These are phyloP conservation scores for Limonium bicolor DNA, from an alignment of 148 eudicot genomes.

Conservation along the genomic window DNA sequence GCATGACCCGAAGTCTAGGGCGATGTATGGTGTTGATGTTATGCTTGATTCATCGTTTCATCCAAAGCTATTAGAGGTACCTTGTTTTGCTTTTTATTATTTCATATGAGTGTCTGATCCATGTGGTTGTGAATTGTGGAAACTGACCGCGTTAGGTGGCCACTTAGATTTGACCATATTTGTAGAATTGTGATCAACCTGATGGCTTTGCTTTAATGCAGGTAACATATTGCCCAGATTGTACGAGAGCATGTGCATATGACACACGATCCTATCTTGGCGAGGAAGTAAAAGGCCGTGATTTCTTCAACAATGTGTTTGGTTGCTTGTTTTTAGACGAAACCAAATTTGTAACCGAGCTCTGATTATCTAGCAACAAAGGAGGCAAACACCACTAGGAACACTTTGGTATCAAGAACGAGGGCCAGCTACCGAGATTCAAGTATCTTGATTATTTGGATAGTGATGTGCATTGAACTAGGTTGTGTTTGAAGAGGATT, in stretches of 20 bases:
- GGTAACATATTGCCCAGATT: constrained; percentile 97
- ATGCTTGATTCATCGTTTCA: constrained; percentile 68
- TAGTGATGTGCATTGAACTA: no score
- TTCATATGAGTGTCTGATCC: background rate
- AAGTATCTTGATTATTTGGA: no score
- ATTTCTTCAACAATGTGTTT: constrained; percentile 67
- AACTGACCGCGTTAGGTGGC: no score
- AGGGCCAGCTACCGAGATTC: no score
- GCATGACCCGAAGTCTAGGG: constrained; percentile 71
- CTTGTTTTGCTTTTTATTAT: background rate
- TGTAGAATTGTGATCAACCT: no score
- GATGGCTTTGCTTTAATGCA: constrained; percentile 6
- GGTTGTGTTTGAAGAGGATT: no score
- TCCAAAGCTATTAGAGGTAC: constrained; percentile 89
- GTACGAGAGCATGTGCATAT: constrained; percentile 74
- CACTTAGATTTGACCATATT: no score
- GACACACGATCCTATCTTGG: constrained; percentile 32
- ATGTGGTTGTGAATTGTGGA: no score
- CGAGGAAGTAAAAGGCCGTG: constrained; percentile 29
- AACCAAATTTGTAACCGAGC: constrained; percentile 32
- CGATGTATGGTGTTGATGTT: constrained; percentile 92
- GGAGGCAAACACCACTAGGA: no score
- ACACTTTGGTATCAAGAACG: no score
- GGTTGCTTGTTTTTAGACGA: constrained; percentile 83
- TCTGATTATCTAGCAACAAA: no score